Evolutionary conservation across 441 rosid species (phyloP).

Genomic region (Mallotus repandus): DNA sequence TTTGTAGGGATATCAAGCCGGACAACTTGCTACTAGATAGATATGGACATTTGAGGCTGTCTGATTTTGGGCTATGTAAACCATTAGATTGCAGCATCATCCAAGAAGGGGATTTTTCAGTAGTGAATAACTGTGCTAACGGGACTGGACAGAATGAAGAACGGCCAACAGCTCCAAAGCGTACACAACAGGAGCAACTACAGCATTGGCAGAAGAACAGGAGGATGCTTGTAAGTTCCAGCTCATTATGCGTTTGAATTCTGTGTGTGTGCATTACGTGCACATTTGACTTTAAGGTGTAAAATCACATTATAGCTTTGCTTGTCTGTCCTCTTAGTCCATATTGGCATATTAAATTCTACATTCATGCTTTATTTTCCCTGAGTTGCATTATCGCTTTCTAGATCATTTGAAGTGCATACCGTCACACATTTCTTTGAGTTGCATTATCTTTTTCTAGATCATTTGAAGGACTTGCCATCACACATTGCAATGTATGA

Average conservation of each 20-base stretch:
- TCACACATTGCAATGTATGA: too few relatives aligned
- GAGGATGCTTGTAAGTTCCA: slow-evolving; percentile 82
- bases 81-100: slow-evolving; percentile 88
- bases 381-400: background rate
- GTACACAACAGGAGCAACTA: slow-evolving; percentile 88
- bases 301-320: background rate
- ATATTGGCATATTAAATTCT: background rate
- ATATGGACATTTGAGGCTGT: slow-evolving; percentile 90
- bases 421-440: background rate
- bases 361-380: background rate
- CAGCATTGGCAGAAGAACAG: slow-evolving; percentile 95
- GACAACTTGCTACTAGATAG: slow-evolving; percentile 88
- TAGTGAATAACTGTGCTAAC: slow-evolving; percentile 61
- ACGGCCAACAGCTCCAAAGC: slow-evolving; percentile 77
- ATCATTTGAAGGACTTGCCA: too few relatives aligned
- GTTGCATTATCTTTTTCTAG: background rate
- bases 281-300: background rate
- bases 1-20: slow-evolving; percentile 85
- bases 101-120: slow-evolving; percentile 84
- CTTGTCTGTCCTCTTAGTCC: background rate
- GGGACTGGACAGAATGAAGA: slow-evolving; percentile 94
- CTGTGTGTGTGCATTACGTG: background rate
- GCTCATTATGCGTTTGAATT: slow-evolving; percentile 4
- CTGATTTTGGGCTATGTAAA: slow-evolving; percentile 94
- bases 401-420: background rate